Base-by-base conservation (phyloP, 2,329 filamentous ascomycete species). In the Chalaropsis thielavioides region DNA sequence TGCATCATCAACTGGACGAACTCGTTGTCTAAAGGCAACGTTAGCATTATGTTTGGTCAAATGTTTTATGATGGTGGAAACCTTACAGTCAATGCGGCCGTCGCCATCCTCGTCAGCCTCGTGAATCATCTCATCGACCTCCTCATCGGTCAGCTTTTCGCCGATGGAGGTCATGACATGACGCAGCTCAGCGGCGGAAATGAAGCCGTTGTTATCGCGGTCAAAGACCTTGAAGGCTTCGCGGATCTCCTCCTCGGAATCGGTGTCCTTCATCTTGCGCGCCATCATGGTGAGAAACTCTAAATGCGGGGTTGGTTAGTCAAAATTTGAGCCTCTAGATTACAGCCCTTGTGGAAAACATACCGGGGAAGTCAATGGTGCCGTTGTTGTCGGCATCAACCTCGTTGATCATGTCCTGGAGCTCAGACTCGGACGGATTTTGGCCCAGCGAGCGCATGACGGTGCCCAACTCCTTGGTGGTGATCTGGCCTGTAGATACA, bases 1-100 rank as follows among this genome's bases (percentile, higher is more conserved):
- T 94, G 89, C 89, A 94, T 92, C 89, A 94, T 94, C 74, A 94
- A 86, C 79, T 94, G 89, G 71, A 94, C 89, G 74, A 94, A 94
- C 78, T 94, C 89, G 80, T 92, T 92, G 79, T 92, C 89, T 92
- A 61, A 19, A 49, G 24, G 24, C 15, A 4, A 44, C 59, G 65
- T 64, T 58, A 44, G 43, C 40, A 15, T 46, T 54, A 38, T 17
- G 27, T 38, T 4, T n/a, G n/a, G 19, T 61, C 17, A 40, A 66
- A 41, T 67, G 72, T 74, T 72, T 75, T 67, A 44, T 66, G 27
- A 17, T 27, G 2, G n/a, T 54, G 22, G 6, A 13, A 41, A 22
- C 41, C 86, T 70, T 80, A 92, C 89, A 94, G 76, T 94, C 89
- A 72, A 94, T 94, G 72, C 89, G 86, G 73, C 89, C 89, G 75